A percentile compares a stretch with the other conserved stretches of the same genome.
Conservation (phyloP, 1,139 yeast species). For the Candida tropicalis region DNA sequence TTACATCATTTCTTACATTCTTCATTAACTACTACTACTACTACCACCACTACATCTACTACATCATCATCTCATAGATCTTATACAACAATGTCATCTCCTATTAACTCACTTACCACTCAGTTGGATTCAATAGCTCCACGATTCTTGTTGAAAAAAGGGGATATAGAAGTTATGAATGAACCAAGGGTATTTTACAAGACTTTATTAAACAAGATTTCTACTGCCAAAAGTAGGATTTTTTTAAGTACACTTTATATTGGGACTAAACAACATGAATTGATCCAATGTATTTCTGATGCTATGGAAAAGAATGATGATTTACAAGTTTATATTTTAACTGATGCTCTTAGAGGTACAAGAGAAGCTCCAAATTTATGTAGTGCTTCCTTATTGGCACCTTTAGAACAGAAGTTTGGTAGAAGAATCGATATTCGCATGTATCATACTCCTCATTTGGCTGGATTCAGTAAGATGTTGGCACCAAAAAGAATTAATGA, state of each 20-base stretch:
- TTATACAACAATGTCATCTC: conserved; percentile 1
- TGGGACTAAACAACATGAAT: conserved; percentile 80
- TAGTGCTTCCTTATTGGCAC: conserved; percentile 74
- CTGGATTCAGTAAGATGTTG: conserved; percentile 63
- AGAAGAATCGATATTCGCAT: conserved; percentile 76
- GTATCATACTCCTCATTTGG: conserved; percentile 87
- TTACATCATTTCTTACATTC: neutral
- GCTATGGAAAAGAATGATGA: conserved; percentile 64
- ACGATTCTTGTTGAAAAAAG: conserved; percentile 60
- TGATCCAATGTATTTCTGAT: conserved; percentile 57
- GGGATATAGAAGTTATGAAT: conserved; percentile 63
- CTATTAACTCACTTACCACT: conserved; percentile 5
- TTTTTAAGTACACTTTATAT: conserved; percentile 85
- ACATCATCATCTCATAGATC: neutral
- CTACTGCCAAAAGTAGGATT: conserved; percentile 57
- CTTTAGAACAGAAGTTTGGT: conserved; percentile 67
- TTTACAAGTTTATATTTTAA: conserved; percentile 68
- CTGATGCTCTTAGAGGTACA: conserved; percentile 92
- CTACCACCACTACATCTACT: neutral
- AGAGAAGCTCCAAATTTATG: conserved; percentile 83
- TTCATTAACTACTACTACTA: neutral
- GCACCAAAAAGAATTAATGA: conserved; percentile 89
- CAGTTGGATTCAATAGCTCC: conserved; percentile 73
- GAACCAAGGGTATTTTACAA: conserved; percentile 73
- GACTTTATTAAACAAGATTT: conserved; percentile 57